Conservation (phyloP, 208 protist species). For the Eutreptiella sp. region DNA sequence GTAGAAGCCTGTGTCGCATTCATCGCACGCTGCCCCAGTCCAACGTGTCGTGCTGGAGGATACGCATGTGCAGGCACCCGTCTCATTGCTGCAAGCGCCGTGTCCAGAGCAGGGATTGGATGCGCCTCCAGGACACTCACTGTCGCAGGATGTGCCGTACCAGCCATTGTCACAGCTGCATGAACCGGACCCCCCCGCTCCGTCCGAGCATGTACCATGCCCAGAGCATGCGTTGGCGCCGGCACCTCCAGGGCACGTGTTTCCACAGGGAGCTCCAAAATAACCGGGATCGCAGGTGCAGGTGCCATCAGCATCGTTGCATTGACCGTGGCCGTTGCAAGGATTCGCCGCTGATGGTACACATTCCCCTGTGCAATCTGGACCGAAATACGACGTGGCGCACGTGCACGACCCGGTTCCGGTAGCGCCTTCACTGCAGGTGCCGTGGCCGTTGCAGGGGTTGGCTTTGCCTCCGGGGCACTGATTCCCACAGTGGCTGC, state of each 20-base stretch:
- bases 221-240: constrained; percentile 24
- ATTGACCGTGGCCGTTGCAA: constrained; percentile 15
- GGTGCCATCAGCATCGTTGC: constrained; percentile 3
- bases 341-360: constrained; percentile 6
- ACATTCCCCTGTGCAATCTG: constrained; percentile 17
- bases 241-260: constrained; percentile 22
- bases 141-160: constrained; percentile 3
- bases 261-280: neutral
- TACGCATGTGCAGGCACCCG: constrained; percentile 4
- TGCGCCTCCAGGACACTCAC: neutral
- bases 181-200: neutral
- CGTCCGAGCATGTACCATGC: constrained; percentile 8
- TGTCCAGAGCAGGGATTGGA: neutral
- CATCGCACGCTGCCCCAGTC: constrained; percentile 9
- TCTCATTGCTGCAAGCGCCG: neutral
- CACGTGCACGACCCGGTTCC: constrained; percentile 22
- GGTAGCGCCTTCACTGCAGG: constrained; percentile 9
- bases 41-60: no score
- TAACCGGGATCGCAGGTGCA: constrained; percentile 19
- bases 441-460: constrained; percentile 8
- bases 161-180: constrained; percentile 12
- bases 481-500: constrained; percentile 5
- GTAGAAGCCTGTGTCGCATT: constrained; percentile 21
- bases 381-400: neutral
- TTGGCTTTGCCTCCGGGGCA: constrained; percentile 18